Base-by-base conservation (phyloP, 352 stramenopile genomes). In the Plasmopara muralis region DNA sequence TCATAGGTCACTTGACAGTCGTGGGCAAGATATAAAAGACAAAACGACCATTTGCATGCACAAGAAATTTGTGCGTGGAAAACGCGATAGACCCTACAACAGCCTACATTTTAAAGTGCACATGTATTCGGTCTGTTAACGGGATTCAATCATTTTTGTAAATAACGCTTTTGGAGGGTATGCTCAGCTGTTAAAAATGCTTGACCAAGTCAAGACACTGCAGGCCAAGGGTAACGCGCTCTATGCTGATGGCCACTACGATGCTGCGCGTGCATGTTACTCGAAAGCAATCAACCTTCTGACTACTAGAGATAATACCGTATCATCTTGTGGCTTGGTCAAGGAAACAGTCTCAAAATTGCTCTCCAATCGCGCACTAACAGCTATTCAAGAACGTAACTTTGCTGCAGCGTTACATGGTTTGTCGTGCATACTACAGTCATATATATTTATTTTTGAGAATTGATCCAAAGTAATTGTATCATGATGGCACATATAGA, bases 311-410 rank as follows among this genome's bases (percentile, higher is more conserved):
- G 25, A 61, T 48, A 6, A 57, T 33, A 53, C 39, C 6, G 47
- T 45, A 5, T 39, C 51, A 1, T 50, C 16, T 39, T 49, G 31
- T 3, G 35, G 30, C 25, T 6, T 43, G 13, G 30, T 5, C 3
- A 10, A 30, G 25, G 18, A 60, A 33, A 56, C 63, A 35, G 42
- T 64, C 40, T 65, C 74, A 29, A 64, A 80, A 58, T 55, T 88
- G 56, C 60, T 63, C 45, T 79, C 80, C 0, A 91, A 91, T 55
- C 72, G 76, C 34, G 75, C 77, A 31, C 80, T 86, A 43, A 86
- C 76, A 1, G 65, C 64, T 43, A 79, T 87, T 53, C 81, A 91
- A 51, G 72, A 91, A 55, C 77, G 81, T 51, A 66, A 83, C 56
- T 91, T 87, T 56, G 76, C 68, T 2, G 64, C 68, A 0, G 81